Conservation (phyloP, 768 basidiomycete species). For the Chalciporus sphaerocephalus region DNA sequence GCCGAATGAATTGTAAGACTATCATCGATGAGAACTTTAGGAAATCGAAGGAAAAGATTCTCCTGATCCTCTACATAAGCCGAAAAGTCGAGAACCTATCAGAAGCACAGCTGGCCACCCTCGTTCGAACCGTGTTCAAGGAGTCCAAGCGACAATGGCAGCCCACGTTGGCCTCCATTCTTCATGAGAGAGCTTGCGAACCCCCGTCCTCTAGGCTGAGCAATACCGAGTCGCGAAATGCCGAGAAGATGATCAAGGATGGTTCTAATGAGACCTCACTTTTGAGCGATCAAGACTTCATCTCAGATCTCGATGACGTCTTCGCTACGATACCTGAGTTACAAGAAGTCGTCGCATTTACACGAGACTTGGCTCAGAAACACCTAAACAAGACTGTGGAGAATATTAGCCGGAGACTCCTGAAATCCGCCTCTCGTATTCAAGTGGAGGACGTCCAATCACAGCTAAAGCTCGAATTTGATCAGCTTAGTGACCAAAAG, state of each 20-base stretch:
- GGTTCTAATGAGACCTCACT: constrained; percentile 18
- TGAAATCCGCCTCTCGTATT: constrained; percentile 6
- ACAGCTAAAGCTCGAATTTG: constrained; percentile 15
- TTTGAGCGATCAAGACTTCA: constrained; percentile 19
- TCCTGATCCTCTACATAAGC: constrained; percentile 15
- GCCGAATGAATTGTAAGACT: constrained; percentile 9
- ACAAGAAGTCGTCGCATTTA: constrained; percentile 12
- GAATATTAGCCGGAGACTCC: constrained; percentile 15
- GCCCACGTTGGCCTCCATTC: constrained; percentile 13
- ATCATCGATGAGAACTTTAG: constrained; percentile 19
- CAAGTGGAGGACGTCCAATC: constrained; percentile 15
- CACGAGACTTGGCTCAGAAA: constrained; percentile 17
- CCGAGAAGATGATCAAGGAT: constrained; percentile 23
- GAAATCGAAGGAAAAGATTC: constrained; percentile 23
- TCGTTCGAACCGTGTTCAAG: constrained; percentile 14
- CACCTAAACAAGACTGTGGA: constrained; percentile 16
- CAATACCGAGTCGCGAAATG: constrained; percentile 3
- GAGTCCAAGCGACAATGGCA: constrained; percentile 13
- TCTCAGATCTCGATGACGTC: constrained; percentile 20
- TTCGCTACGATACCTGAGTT: constrained; percentile 12
- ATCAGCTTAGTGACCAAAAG: constrained; percentile 11
- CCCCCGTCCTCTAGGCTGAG: constrained; percentile 7
- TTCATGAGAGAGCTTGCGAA: constrained; percentile 9
- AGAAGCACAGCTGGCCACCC: constrained; percentile 9
- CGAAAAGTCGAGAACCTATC: constrained; percentile 11